Conservation (phyloP, 2,329 filamentous ascomycete species). For the Blastomyces emzantsi region DNA sequence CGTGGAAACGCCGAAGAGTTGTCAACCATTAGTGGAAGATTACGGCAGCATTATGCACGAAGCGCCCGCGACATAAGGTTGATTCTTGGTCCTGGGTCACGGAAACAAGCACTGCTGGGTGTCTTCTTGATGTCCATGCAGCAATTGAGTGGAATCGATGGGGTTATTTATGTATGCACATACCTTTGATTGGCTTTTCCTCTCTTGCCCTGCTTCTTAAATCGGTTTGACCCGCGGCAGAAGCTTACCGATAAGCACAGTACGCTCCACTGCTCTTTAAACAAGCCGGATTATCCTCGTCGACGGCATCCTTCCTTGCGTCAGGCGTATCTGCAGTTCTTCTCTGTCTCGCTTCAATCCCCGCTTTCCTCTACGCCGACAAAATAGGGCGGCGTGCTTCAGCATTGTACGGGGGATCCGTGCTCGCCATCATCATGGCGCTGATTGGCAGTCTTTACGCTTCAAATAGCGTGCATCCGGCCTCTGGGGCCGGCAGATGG, state of each 20-base stretch:
- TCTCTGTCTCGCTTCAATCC: constrained; percentile 50
- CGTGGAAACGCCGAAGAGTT: neutral
- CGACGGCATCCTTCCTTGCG: constrained; percentile 50
- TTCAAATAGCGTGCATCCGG: constrained; percentile 23
- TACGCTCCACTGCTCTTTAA: constrained; percentile 54
- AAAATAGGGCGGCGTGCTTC: constrained; percentile 49
- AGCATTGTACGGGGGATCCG: constrained; percentile 46
- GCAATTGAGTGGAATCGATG: constrained; percentile 55
- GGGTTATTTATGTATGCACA: constrained; percentile 47
- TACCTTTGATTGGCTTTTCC: neutral
- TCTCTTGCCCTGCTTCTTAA: too few species aligned
- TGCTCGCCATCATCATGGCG: constrained; percentile 36
- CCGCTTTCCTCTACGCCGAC: constrained; percentile 49
- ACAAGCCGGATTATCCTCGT: constrained; percentile 49
- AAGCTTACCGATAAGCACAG: constrained; percentile 22
- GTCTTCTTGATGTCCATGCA: constrained; percentile 52
- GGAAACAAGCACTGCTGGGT: constrained; percentile 43
- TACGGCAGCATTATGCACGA: neutral
- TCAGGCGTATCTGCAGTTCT: constrained; percentile 53
- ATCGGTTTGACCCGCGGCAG: too few species aligned
- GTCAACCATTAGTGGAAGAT: neutral
- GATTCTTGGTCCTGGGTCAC: constrained; percentile 30
- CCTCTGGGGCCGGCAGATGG: constrained; percentile 25
- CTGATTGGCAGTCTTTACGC: constrained; percentile 29
- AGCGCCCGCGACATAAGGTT: neutral